phyloP scores from a whole-genome alignment of 805 yeast species.

The Yamadazyma ubonensis region DNA sequence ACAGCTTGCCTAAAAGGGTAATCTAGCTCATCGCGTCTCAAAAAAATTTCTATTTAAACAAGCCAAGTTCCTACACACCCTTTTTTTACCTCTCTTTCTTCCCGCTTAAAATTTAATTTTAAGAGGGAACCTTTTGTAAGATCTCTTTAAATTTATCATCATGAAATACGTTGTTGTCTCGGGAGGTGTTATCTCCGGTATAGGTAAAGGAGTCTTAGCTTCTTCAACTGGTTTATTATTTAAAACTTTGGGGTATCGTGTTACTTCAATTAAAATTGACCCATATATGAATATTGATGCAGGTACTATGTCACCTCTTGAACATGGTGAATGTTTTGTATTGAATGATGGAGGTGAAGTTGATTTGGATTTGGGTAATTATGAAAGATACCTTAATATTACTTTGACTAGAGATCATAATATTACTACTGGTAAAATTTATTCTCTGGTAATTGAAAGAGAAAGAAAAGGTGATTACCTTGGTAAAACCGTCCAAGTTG shows the following conservation, averaged over 20 bases:
- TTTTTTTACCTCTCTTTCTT: conserved; percentile 25
- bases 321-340: conserved; percentile 98
- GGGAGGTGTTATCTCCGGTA: conserved; percentile 99
- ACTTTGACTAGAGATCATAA: conserved; percentile 93
- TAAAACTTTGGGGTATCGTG: conserved; percentile 91
- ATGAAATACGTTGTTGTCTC: conserved; percentile 99
- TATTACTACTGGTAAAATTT: conserved; percentile 97
- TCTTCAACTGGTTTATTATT: conserved; percentile 94
- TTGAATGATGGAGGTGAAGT: conserved; percentile 99
- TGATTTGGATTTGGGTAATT: conserved; percentile 96
- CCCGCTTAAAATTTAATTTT: conserved; percentile 46
- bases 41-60: conserved; percentile 14
- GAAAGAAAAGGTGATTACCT: conserved; percentile 97
- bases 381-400: conserved; percentile 93
- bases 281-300: conserved; percentile 99
- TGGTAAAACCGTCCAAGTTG: conserved; percentile 99
- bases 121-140: conserved; percentile 37
- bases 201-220: conserved; percentile 98
- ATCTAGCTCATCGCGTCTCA: conserved; percentile 10
- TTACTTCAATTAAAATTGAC: conserved; percentile 96
- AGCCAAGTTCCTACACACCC: conserved; percentile 11
- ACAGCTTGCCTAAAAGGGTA: conserved; percentile 5
- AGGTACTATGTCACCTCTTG: conserved; percentile 99
- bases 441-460: conserved; percentile 87
- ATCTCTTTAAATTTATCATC: conserved; percentile 3